Base-by-base conservation (phyloP, 768 basidiomycete genomes). In the Termitomyces sp. region DNA sequence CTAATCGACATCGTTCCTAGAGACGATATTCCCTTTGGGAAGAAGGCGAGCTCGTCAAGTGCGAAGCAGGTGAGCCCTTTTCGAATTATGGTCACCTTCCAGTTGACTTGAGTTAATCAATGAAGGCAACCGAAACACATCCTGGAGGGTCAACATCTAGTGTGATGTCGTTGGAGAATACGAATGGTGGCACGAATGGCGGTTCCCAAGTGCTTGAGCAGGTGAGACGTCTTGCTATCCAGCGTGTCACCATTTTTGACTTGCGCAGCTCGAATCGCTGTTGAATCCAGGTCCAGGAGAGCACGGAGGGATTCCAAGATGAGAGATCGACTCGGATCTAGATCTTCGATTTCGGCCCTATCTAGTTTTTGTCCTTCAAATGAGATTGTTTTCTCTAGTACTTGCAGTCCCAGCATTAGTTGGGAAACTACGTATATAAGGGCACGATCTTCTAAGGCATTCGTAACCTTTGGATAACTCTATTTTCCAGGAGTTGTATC, bases 1-100 rank as follows among this genome's bases (percentile, higher is more conserved):
- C 78, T 98, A 57, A 96, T 98, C 69, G 96, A 98, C 72, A 93
- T 97, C 57, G 88, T 96, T 1, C 95, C 95, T 0, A 78, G 95
- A 43, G 95, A 96, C 58, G 91, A 93, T 58, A 69, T 77, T 9
- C 70, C 69, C 2, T 78, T 78, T 56, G 62, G 65, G 20, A 71
- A 69, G 61, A 68, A 69, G 36, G 58, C 62, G 13, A 58, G 49
- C 18, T 56, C 61, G 9, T 52, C 59, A 14, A 47, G 49, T 27
- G 18, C 53, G 26, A 62, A 67, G 37, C 65, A 64, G 60, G 65
- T 67, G n/a, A 44, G 57, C 51, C 5, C 42, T 42, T 27, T 13
- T 13, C 12, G n/a, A 40, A 8, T 24, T 22, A 20, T 20, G 16
- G 16, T 40, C 12, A 13, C n/a, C 30, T 44, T 26, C 34, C 26